These are phyloP conservation scores for Colletotrichum lini DNA, from an alignment of 2,329 filamentous ascomycete species.

Conservation along the genomic window DNA sequence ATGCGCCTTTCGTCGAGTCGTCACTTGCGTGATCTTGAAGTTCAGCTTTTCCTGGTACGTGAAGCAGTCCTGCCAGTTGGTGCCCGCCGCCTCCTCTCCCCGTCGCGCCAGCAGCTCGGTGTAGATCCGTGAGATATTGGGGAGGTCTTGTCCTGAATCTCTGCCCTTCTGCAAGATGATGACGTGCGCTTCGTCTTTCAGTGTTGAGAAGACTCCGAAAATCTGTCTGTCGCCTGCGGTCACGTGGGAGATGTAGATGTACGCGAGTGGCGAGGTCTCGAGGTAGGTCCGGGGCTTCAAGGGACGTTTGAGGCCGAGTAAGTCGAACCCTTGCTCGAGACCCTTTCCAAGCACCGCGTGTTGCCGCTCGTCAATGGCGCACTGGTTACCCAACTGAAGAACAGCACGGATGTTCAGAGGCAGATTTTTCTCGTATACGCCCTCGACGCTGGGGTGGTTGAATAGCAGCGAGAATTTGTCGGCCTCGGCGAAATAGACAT, in stretches of 20 bases:
- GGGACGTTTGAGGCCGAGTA: constrained; percentile 80
- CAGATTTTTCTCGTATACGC: constrained; percentile 95
- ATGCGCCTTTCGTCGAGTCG: constrained; percentile 89
- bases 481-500: constrained; percentile 86
- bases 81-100: constrained; percentile 75
- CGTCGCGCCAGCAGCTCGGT: constrained; percentile 79
- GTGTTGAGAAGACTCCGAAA: constrained; percentile 92
- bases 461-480: constrained; percentile 88
- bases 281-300: constrained; percentile 80
- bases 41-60: constrained; percentile 87
- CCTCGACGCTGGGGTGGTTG: constrained; percentile 94
- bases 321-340: constrained; percentile 92
- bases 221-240: constrained; percentile 91
- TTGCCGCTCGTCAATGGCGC: constrained; percentile 93
- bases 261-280: constrained; percentile 80
- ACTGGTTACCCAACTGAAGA: constrained; percentile 89
- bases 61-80: constrained; percentile 85
- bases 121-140: constrained; percentile 93
- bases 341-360: constrained; percentile 93
- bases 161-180: constrained; percentile 88
- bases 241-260: constrained; percentile 94
- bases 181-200: constrained; percentile 84
- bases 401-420: constrained; percentile 90
- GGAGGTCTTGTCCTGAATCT: constrained; percentile 84
- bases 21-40: constrained; percentile 90